Percentiles rank a stretch among this genome's conserved stretches.
These are phyloP conservation scores for Arachnomyces sp. DNA, from an alignment of 2,329 filamentous ascomycete species.

Conservation along the genomic window DNA sequence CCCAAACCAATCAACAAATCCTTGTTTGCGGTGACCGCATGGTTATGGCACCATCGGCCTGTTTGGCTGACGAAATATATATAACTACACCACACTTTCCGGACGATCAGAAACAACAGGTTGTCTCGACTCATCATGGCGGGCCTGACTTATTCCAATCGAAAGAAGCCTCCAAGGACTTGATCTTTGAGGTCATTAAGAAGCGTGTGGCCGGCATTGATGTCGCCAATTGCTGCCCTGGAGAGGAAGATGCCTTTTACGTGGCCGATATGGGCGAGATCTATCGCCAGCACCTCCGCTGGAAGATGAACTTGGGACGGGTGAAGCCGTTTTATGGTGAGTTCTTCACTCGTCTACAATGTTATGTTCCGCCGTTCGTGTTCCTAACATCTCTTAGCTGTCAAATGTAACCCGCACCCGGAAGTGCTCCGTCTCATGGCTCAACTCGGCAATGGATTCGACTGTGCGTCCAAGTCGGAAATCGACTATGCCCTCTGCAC, in stretches of 20 bases:
- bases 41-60: slow-evolving; percentile 67
- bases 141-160: slow-evolving; percentile 36
- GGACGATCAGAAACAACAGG: slow-evolving; percentile 24
- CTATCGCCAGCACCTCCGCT: slow-evolving; percentile 96
- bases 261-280: slow-evolving; percentile 97
- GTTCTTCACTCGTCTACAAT: slow-evolving; percentile 23
- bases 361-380: slow-evolving; percentile 5
- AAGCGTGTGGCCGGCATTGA: slow-evolving; percentile 77
- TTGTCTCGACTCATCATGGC: slow-evolving; percentile 35
- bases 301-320: slow-evolving; percentile 88
- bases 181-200: slow-evolving; percentile 83
- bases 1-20: not conserved
- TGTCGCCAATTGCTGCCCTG: slow-evolving; percentile 77
- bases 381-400: slow-evolving; percentile 49
- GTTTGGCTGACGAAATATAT: slow-evolving; percentile 44
- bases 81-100: slow-evolving; percentile 23
- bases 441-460: slow-evolving; percentile 85
- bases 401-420: slow-evolving; percentile 97
- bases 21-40: slow-evolving; percentile 24
- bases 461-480: slow-evolving; percentile 96
- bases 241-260: slow-evolving; percentile 97
- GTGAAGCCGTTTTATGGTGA: slow-evolving; percentile 94
- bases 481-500: slow-evolving; percentile 84
- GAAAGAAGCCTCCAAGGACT: slow-evolving; percentile 57
- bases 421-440: slow-evolving; percentile 82